A percentile compares a stretch with the other conserved stretches of the same genome.
These are phyloP conservation scores for Komagataella phaffii DNA, from an alignment of 805 yeast species.

Conservation along the genomic window DNA sequence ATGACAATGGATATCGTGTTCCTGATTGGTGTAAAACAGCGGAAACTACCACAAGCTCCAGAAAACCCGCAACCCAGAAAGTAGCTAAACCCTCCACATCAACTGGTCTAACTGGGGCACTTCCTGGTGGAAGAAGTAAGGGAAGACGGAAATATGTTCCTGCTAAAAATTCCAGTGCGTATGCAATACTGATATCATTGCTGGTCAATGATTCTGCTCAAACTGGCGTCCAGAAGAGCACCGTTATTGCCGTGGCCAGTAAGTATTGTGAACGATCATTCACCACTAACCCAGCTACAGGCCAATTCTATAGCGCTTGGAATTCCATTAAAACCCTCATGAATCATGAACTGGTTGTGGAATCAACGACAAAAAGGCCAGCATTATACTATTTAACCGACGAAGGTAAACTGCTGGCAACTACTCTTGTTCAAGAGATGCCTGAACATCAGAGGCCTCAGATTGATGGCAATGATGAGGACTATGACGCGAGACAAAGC, in stretches of 20 bases:
- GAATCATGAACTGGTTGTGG: conserved; percentile 41
- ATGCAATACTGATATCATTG: conserved; percentile 61
- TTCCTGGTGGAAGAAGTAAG: conserved; percentile 2
- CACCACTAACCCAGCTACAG: conserved; percentile 41
- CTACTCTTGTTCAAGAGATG: conserved; percentile 35
- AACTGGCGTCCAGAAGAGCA: conserved; percentile 52
- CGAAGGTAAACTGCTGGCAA: conserved; percentile 53
- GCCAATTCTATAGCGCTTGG: conserved; percentile 70
- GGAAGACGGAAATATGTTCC: conserved; percentile 46
- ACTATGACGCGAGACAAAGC: neutral
- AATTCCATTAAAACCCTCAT: conserved; percentile 47
- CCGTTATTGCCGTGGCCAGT: conserved; percentile 38
- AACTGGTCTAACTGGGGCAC: neutral
- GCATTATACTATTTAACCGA: conserved; percentile 51
- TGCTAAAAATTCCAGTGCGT: conserved; percentile 65
- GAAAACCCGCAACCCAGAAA: conserved; percentile 2
- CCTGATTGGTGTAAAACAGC: conserved; percentile 20
- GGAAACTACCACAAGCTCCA: conserved; percentile 1
- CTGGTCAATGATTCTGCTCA: conserved; percentile 30
- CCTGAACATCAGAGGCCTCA: conserved; percentile 4
- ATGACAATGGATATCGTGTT: conserved; percentile 28
- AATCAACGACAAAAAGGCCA: conserved; percentile 38
- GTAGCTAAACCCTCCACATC: conserved; percentile 1
- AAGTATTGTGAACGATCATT: conserved; percentile 47
- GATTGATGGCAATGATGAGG: neutral